phyloP scores from a whole-genome alignment of 768 basidiomycete species.

The Mycena leptocephala region DNA sequence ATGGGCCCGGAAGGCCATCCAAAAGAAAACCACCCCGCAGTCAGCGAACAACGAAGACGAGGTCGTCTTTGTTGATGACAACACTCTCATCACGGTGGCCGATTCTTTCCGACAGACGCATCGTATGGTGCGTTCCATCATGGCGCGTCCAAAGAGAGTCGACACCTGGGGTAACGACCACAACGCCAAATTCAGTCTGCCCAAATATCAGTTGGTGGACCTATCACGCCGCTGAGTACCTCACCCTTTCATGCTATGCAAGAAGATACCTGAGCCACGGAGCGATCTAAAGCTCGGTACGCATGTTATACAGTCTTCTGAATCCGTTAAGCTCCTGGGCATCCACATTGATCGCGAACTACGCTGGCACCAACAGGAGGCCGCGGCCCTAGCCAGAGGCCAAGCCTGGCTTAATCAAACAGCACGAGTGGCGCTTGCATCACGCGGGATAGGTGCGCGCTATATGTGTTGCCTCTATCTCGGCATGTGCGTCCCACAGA shows the following conservation, averaged over 20 bases:
- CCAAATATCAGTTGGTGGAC: conserved; percentile 40
- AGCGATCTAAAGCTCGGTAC: background rate
- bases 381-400: conserved; percentile 35
- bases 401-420: conserved; percentile 32
- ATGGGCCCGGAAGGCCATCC: too few species aligned
- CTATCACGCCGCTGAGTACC: background rate
- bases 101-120: conserved; percentile 31
- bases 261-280: background rate
- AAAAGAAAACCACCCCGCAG: too few species aligned
- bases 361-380: conserved; percentile 40
- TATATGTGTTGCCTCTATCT: conserved; percentile 33
- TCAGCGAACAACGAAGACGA: too few species aligned
- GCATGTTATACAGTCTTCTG: conserved; percentile 34
- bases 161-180: conserved; percentile 47
- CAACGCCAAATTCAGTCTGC: conserved; percentile 40
- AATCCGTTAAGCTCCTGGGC: conserved; percentile 47
- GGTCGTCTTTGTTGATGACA: too few species aligned
- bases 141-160: conserved; percentile 34
- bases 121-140: conserved; percentile 30
- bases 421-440: conserved; percentile 17
- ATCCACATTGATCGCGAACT: conserved; percentile 50
- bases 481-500: conserved; percentile 35
- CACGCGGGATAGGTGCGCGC: conserved; percentile 15
- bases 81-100: conserved; percentile 24
- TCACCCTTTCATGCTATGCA: background rate